phyloP scores from a whole-genome alignment of 2,329 filamentous ascomycete species.

The Ophiosphaerella narmari region DNA sequence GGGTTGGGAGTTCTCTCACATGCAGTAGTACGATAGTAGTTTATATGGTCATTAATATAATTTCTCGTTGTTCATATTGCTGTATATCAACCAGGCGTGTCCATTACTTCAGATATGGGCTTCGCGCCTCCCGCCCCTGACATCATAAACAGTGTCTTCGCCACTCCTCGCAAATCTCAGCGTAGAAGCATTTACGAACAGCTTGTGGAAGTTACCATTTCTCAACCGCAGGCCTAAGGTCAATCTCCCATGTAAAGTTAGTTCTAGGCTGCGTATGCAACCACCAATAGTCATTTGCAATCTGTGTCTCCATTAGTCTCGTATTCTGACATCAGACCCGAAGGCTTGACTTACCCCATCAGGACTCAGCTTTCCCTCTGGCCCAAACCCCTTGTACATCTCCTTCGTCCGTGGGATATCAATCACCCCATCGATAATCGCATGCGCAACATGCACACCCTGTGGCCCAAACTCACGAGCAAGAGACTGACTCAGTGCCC shows the following conservation, averaged over 20 bases:
- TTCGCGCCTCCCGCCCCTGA: no score
- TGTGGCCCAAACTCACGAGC: conserved; percentile 83
- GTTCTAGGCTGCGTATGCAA: conserved; percentile 80
- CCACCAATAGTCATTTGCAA: conserved; percentile 85
- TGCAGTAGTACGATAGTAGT: no score
- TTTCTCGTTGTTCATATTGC: no score
- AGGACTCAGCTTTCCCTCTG: conserved; percentile 72
- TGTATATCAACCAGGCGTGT: no score
- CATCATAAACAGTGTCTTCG: background rate
- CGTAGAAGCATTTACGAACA: background rate
- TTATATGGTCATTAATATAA: no score
- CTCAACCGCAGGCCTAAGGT: conserved; percentile 79
- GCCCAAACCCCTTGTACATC: conserved; percentile 58
- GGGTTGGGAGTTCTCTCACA: no score
- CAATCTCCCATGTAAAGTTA: conserved; percentile 80
- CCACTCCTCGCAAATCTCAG: conserved; percentile 1
- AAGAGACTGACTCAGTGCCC: conserved; percentile 74
- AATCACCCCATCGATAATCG: conserved; percentile 83
- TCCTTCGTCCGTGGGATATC: conserved; percentile 74
- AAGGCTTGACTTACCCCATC: conserved; percentile 65
- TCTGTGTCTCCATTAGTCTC: conserved; percentile 59
- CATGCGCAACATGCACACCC: conserved; percentile 82
- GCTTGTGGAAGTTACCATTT: conserved; percentile 68
- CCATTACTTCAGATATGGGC: no score
- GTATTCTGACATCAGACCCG: background rate